A percentile compares a stretch with the other conserved stretches of the same genome.
Conservation (phyloP, 1,284 basidiomycete genomes). For the Austropuccinia psidii region DNA sequence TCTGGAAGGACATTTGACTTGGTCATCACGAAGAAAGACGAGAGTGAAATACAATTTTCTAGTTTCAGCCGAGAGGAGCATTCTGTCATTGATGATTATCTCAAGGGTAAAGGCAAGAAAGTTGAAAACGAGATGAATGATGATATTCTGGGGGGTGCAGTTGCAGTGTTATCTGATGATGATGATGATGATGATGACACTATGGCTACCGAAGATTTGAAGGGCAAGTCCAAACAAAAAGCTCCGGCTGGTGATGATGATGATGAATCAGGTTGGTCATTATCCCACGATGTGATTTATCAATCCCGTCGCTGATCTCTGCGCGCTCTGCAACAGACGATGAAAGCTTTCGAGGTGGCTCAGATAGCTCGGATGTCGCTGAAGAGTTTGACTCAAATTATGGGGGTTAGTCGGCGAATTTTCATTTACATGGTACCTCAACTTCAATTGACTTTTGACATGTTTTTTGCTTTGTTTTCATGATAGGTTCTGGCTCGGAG, state of each 20-base stretch:
- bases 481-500: not conserved
- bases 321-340: not conserved
- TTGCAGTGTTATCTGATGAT: slow-evolving; percentile 62
- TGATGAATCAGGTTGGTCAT: slow-evolving; percentile 39
- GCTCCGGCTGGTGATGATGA: slow-evolving; percentile 36
- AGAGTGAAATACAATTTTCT: slow-evolving; percentile 63
- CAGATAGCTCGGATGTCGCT: slow-evolving; percentile 28
- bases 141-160: slow-evolving; percentile 57
- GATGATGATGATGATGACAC: slow-evolving; percentile 75
- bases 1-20: slow-evolving; percentile 92
- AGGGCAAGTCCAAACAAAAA: slow-evolving; percentile 39
- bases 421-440: too few species aligned
- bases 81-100: slow-evolving; percentile 71
- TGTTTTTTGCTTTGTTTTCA: not conserved
- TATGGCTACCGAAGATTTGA: slow-evolving; percentile 50
- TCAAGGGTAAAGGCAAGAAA: slow-evolving; percentile 82
- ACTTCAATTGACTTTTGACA: not conserved
- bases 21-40: slow-evolving; percentile 78
- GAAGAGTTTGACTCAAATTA: slow-evolving; percentile 35
- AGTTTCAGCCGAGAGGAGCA: slow-evolving; percentile 95
- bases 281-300: not conserved
- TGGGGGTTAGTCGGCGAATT: slow-evolving; percentile 25
- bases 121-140: slow-evolving; percentile 98
- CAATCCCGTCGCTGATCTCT: not conserved
- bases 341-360: slow-evolving; percentile 27